phyloP scores from a whole-genome alignment of 495 filamentous ascomycete species.

The Aspergillus hancockii region DNA sequence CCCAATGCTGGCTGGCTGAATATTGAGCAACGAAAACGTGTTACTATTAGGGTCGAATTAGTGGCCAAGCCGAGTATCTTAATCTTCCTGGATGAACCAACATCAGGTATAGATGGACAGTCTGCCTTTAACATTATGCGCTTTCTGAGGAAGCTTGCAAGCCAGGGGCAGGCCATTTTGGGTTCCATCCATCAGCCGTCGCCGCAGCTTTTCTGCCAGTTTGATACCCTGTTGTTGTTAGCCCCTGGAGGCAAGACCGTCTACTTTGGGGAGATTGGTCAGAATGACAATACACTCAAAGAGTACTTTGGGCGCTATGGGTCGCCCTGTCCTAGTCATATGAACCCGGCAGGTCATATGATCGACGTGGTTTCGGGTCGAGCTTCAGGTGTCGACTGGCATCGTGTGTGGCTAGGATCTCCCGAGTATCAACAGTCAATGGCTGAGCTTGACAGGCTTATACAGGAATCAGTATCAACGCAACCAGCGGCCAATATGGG shows the following conservation, averaged over 20 bases:
- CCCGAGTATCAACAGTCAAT: constrained; percentile 43
- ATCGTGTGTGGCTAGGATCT: constrained; percentile 63
- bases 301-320: constrained; percentile 79
- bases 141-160: constrained; percentile 64
- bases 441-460: constrained; percentile 57
- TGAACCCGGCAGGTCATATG: constrained; percentile 90
- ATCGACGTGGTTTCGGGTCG: constrained; percentile 69
- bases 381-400: constrained; percentile 53
- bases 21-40: constrained; percentile 61
- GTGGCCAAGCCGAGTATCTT: constrained; percentile 66
- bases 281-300: constrained; percentile 51
- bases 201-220: constrained; percentile 68
- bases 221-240: constrained; percentile 69
- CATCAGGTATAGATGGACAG: constrained; percentile 65
- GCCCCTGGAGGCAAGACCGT: constrained; percentile 67
- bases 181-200: constrained; percentile 80
- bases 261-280: constrained; percentile 68
- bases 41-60: constrained; percentile 70
- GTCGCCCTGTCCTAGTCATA: constrained; percentile 67
- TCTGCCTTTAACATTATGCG: constrained; percentile 66
- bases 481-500: constrained; percentile 32
- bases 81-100: constrained; percentile 78
- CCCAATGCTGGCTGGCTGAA: constrained; percentile 50
- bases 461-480: constrained; percentile 37
- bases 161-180: constrained; percentile 66